A percentile compares a stretch with the other conserved stretches of the same genome.
These are phyloP conservation scores for Paecilomyces sp. DNA, from an alignment of 2,329 filamentous ascomycete genomes.

Conservation along the genomic window DNA sequence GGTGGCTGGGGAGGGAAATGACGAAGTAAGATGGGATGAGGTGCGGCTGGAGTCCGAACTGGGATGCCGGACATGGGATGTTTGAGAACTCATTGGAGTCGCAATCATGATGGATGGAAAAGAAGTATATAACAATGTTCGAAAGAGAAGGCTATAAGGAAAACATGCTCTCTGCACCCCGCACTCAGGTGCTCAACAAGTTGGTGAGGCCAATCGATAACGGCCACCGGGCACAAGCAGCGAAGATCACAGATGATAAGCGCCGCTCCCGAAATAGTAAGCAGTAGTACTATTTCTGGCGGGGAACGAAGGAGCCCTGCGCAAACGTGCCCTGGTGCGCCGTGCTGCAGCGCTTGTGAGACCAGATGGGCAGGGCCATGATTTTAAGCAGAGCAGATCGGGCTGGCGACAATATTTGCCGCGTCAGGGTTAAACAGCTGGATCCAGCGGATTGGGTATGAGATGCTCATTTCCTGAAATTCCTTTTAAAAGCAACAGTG, in stretches of 20 bases:
- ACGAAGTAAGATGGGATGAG: constrained; percentile 9
- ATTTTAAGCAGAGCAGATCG: not conserved
- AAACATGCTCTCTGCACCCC: not conserved
- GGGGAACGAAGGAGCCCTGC: not conserved
- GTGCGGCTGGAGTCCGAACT: constrained; percentile 2
- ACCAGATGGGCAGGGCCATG: not conserved
- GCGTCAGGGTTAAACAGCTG: not conserved
- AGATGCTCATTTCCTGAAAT: not conserved
- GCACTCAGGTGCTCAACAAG: not conserved
- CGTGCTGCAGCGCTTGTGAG: not conserved
- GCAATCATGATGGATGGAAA: constrained; percentile 14
- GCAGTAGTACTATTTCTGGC: not conserved
- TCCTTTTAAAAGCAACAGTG: not conserved
- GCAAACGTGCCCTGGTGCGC: not conserved
- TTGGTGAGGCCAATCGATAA: not conserved
- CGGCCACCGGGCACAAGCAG: not conserved
- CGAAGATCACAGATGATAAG: not conserved
- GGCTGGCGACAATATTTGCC: not conserved
- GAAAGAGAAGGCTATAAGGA: not conserved
- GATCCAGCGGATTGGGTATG: not conserved
- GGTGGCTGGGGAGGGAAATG: constrained; percentile 4
- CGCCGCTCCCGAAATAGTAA: not conserved
- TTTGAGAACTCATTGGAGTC: constrained; percentile 15
- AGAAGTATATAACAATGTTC: not conserved
- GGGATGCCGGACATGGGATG: constrained; percentile 7